Base-by-base conservation (phyloP, 129 eudicot species). In the Deinandra increscens region DNA sequence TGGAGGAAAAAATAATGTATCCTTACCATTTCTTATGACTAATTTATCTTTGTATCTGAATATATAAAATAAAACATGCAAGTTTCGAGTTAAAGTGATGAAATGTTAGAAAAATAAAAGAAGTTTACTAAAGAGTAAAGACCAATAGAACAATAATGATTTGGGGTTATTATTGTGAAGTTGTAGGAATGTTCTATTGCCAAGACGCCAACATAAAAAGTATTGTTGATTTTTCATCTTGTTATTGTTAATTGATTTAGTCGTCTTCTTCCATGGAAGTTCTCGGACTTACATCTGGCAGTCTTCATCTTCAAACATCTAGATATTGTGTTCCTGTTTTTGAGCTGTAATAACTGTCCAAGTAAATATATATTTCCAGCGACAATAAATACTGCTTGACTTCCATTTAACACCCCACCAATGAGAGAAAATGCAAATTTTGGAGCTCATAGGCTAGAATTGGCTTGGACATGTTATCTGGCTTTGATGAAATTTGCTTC, bases 111-210 rank as follows among this genome's bases (percentile, higher is more conserved):
- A 9, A 7, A 23, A 33, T 9, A 54, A 11, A 54, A 9, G n/a
- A 20, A 9, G 60, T 9, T 22, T 54, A 22, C 60, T 4, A 9
- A 11, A 3, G 13, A 20, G 20, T n/a, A n/a, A n/a, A 26, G 31
- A 26, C 31, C 60, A 9, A 20, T 20, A 9, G 60, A 54, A 54
- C 59, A 1, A 9, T 62, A 10, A 10, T 69, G 7, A 5, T 42
- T 38, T 41, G 31, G 9, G 66, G 39, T 70, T 39, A 14, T 56
- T 26, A n/a, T n/a, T 39, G 19, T 70, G 17, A 69, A 43, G 65
- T 59, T 5, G 13, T 41, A 56, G 18, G 38, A n/a, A 39, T 53
- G 23, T 42, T 56, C 17, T 15, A 64, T 41, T 1, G 7, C 15
- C 18, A 66, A 44, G 31, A 26, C 31, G 3, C 31, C 31, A 26